Evolutionary conservation across 2,329 filamentous ascomycete species (phyloP).

Genomic region (Diaporthe capsici): DNA sequence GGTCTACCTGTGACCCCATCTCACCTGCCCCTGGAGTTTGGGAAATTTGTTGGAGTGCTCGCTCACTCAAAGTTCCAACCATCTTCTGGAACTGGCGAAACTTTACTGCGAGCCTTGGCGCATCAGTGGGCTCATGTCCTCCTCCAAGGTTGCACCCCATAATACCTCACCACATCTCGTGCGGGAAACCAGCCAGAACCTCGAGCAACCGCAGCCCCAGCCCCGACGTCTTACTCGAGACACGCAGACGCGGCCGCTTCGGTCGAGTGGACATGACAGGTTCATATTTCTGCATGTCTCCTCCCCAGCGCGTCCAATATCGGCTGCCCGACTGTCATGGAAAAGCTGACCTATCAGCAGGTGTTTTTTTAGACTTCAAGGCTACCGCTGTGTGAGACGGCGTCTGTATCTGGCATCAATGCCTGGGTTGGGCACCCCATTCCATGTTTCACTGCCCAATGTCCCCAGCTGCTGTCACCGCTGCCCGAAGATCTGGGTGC

Average conservation of each 20-base stretch:
- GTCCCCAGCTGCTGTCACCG: constrained; percentile 41
- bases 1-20: constrained; percentile 1
- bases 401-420: constrained; percentile 43
- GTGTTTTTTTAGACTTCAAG: constrained; percentile 29
- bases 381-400: constrained; percentile 38
- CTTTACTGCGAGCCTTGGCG: constrained; percentile 28
- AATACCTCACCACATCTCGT: not conserved
- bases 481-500: constrained; percentile 38
- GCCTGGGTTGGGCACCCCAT: constrained; percentile 42
- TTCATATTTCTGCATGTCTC: constrained; percentile 7
- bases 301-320: constrained; percentile 23
- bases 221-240: constrained; percentile 4
- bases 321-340: constrained; percentile 6
- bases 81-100: constrained; percentile 27
- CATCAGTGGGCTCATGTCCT: not conserved
- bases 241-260: constrained; percentile 17
- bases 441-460: constrained; percentile 41
- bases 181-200: not conserved
- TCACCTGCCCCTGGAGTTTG: constrained; percentile 13
- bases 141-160: constrained; percentile 2
- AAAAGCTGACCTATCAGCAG: constrained; percentile 34
- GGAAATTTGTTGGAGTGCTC: not conserved
- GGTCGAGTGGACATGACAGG: constrained; percentile 17
- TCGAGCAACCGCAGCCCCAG: not conserved
- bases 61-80: constrained; percentile 1